A percentile compares a stretch with the other conserved stretches of the same genome.
Conservation (phyloP, 2,329 filamentous ascomycete genomes). For the Fusarium verrucosum region DNA sequence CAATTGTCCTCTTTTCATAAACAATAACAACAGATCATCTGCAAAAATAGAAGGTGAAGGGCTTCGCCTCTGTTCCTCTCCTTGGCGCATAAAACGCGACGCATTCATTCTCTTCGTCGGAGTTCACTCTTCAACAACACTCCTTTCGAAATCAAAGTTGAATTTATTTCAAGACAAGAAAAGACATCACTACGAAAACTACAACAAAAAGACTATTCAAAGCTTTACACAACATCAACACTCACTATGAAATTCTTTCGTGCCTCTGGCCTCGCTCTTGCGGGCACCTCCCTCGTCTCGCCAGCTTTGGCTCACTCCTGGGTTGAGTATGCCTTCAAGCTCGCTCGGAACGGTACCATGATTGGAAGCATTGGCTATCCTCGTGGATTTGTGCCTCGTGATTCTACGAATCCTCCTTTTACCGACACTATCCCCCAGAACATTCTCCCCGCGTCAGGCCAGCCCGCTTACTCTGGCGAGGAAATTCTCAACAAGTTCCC, state of each 20-base stretch:
- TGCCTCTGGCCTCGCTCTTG: conserved; percentile 35
- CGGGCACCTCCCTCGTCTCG: conserved; percentile 45
- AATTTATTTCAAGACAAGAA: conserved; percentile 18
- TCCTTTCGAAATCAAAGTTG: conserved; percentile 25
- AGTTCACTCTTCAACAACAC: conserved; percentile 18
- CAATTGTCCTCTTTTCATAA: conserved; percentile 14
- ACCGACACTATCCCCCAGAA: conserved; percentile 67
- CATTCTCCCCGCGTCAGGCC: conserved; percentile 68
- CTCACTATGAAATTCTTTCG: conserved; percentile 38
- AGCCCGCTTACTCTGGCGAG: conserved; percentile 70
- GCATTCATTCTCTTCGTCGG: conserved; percentile 28
- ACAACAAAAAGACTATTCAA: conserved; percentile 5
- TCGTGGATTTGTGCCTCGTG: conserved; percentile 73
- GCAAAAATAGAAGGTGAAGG: conserved; percentile 21
- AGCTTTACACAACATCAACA: conserved; percentile 5
- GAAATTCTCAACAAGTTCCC: conserved; percentile 60
- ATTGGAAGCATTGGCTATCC: conserved; percentile 76
- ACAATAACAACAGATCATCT: conserved; percentile 28
- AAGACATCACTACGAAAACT: conserved; percentile 3
- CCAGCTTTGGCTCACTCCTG: conserved; percentile 74
- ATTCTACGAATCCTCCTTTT: conserved; percentile 58
- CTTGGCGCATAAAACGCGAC: conserved; percentile 26
- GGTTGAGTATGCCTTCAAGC: conserved; percentile 78
- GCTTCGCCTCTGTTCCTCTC: conserved; percentile 30
- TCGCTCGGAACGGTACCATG: conserved; percentile 79